Base-by-base conservation (phyloP, 139 green algal species). In the Chara braunii region DNA sequence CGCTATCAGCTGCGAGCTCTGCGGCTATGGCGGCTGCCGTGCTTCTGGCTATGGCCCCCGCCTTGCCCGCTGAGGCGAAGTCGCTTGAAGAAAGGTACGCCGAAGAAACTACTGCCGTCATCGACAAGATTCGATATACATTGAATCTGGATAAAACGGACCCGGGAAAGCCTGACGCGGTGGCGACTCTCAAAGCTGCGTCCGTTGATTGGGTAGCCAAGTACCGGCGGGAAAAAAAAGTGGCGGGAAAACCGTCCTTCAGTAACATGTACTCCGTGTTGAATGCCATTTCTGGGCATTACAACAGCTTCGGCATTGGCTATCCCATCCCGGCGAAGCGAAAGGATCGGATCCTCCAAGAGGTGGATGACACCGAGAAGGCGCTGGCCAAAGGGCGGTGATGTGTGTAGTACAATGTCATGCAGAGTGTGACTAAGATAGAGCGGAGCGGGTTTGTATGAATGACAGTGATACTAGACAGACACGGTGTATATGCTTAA, bases 251-350 rank as follows among this genome's bases (percentile, higher is more conserved):
- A 37, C 59, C 44, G 7, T 80, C 72, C 35, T 80, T 52, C 59
- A 55, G 72, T 37, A 78, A 81, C 26, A 68, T 68, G 30, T 81
- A 81, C 75, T 79, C 56, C 12, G 74, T 80, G 9, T 42, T 81
- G 14, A 81, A 81, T 31, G 74, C 74, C 24, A 48, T 81, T 14
- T 53, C 60, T 2, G 74, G 74, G 4, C 74, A 81, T 45, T 81
- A 81, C 74, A 81, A 80, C 74, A 79, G 37, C 74, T 81, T 81
- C 43, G 68, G 68, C 23, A 29, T 50, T 5, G 50, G 14, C 26
- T 72, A 72, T 51, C 68, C 68, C 9, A 33, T 77, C 35, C 68
- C 68, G 7, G 35, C 64, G 5, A 77, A 77, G 68, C 59, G 68
- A 5, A 24, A 37, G 23, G 44, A 71, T 14, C 44, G 68, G n/a